A percentile compares a stretch with the other conserved stretches of the same genome.
Evolutionary conservation across 441 rosid genomes (phyloP).

Genomic region (Gossypium gossypioides): DNA sequence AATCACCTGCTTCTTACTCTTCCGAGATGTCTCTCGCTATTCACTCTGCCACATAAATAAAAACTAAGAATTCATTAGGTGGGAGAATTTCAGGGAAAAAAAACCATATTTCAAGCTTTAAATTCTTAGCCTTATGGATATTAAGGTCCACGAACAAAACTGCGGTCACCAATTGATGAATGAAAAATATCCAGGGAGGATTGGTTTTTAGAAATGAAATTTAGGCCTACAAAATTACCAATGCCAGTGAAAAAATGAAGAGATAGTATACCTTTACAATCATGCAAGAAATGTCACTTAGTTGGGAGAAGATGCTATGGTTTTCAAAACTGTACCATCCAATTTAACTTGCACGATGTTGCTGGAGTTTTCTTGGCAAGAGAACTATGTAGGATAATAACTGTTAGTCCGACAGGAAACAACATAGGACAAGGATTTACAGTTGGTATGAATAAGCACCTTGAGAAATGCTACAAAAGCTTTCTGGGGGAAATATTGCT

Average conservation of each 20-base stretch:
- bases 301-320: background rate
- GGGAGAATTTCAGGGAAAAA: background rate
- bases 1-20: background rate
- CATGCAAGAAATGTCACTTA: background rate
- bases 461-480: slow-evolving; percentile 41
- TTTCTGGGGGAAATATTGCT: slow-evolving; percentile 32
- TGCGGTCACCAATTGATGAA: background rate
- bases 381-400: slow-evolving; percentile 35
- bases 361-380: slow-evolving; percentile 46
- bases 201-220: background rate
- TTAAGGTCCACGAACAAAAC: background rate
- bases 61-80: background rate
- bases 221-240: background rate
- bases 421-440: background rate
- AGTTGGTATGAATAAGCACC: slow-evolving; percentile 27
- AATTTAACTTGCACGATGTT: slow-evolving; percentile 8
- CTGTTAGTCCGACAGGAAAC: slow-evolving; percentile 6
- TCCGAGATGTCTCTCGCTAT: background rate
- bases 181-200: background rate
- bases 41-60: background rate
- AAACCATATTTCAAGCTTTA: background rate
- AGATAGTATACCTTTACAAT: background rate
- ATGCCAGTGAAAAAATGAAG: background rate
- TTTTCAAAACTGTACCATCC: background rate
- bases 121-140: background rate